These are phyloP conservation scores for Cucurbita argyrosperma DNA, from an alignment of 306 rosid species.

Conservation along the genomic window DNA sequence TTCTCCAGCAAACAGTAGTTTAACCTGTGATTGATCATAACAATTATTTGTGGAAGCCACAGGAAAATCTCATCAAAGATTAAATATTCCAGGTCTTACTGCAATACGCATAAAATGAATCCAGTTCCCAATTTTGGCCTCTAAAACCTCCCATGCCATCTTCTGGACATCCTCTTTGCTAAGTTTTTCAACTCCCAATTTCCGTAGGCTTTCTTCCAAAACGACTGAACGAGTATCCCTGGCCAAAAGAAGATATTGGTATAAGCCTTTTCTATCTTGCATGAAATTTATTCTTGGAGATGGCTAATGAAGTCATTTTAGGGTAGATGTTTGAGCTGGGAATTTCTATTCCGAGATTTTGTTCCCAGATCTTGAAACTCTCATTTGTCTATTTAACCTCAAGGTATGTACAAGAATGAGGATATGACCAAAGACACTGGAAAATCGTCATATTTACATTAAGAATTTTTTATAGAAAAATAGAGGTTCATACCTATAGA, in stretches of 20 bases:
- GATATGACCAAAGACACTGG: background rate
- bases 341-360: background rate
- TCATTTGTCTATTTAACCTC: background rate
- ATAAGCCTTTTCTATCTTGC: background rate
- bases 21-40: constrained; percentile 45
- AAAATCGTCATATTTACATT: background rate
- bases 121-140: constrained; percentile 99
- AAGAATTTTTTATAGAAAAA: background rate
- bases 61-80: background rate
- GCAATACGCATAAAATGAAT: constrained; percentile 98
- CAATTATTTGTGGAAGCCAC: constrained; percentile 1
- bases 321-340: background rate
- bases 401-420: background rate
- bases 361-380: background rate
- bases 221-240: constrained; percentile 79
- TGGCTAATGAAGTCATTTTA: background rate
- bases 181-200: constrained; percentile 90
- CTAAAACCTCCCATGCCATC: constrained; percentile 95
- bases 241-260: constrained; percentile 7
- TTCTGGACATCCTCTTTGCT: constrained; percentile 93
- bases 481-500: constrained; percentile 42
- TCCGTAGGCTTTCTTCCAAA: constrained; percentile 82
- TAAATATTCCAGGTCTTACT: constrained; percentile 27
- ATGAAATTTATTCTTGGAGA: background rate
- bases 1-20: constrained; percentile 91